Evolutionary conservation across 305 asterid genomes (phyloP), one percentile per base, ranked within the genome.

Genomic region (Petunia hybrid): DNA sequence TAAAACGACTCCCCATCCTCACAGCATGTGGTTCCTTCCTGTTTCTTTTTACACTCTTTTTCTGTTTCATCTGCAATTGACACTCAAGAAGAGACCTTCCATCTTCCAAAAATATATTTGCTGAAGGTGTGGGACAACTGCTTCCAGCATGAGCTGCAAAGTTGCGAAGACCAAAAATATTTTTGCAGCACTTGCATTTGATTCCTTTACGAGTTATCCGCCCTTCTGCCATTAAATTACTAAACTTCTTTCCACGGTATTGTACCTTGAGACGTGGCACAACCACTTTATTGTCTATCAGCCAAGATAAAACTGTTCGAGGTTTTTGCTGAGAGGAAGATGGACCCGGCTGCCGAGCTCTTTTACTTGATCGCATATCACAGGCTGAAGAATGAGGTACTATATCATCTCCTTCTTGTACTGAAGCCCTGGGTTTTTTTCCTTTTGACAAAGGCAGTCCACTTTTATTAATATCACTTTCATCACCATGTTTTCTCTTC

Each of bases 71-170:
- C 85, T 90, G 88, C 89, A 65, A 57, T 86, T 86, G 94, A 83
- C 98, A 93, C 77, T 93, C 89, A 45, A 85, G 74, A 83, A 97
- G 82, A 55, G 98, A 93, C 87, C 93, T 82, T 2, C 98, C 98
- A 84, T 91, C 92, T 83, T 92, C 97, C 84, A 97, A 82, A 78
- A 89, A 87, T 76, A 90, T 89, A 84, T 89, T 84, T 36, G 90
- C 90, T 4, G 92, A 90, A 59, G 99, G 98, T 78, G 91, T 85
- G 78, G 80, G 87, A 76, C 64, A 80, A 13, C 63, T 88, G 89
- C 94, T 86, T 16, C 95, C 94, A 84, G 97, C 95, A 89, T 96
- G 99, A 61, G 66, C 82, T 85, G 89, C 96, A 79, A 97, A 97
- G 36, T 73, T 88, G 79, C 85, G 83, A 82, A 95, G 90, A 48